Evolutionary conservation across 371 early-diverging fungal genomes (phyloP).

Genomic region (Circinella minor): DNA sequence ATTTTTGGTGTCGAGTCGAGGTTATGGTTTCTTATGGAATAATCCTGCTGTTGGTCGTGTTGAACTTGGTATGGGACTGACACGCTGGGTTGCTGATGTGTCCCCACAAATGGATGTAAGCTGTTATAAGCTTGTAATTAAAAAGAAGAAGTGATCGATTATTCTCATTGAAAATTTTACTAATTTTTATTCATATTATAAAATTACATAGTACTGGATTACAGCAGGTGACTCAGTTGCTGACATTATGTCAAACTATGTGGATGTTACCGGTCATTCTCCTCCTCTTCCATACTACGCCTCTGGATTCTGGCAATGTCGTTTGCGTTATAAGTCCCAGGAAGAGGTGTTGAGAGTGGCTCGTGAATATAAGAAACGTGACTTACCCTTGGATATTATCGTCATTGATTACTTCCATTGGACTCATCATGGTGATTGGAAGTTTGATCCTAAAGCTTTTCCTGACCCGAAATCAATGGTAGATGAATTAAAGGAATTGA

Average conservation of each 20-base stretch:
- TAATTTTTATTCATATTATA: background rate
- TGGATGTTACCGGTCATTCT: slow-evolving; percentile 24
- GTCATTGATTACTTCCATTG: slow-evolving; percentile 25
- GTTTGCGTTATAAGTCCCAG: slow-evolving; percentile 21
- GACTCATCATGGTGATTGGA: slow-evolving; percentile 21
- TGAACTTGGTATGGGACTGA: slow-evolving; percentile 20
- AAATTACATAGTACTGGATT: slow-evolving; percentile 18
- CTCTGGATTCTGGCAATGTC: slow-evolving; percentile 27
- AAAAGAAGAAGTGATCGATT: too few species aligned
- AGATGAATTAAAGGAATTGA: slow-evolving; percentile 17
- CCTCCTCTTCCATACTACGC: slow-evolving; percentile 25
- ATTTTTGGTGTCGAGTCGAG: slow-evolving; percentile 21
- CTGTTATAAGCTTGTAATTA: background rate
- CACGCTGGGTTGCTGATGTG: slow-evolving; percentile 24
- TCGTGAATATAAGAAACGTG: slow-evolving; percentile 21
- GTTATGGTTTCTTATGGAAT: slow-evolving; percentile 26
- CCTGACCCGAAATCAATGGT: slow-evolving; percentile 19
- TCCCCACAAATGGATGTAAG: slow-evolving; percentile 21
- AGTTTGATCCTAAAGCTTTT: slow-evolving; percentile 16
- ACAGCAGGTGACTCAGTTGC: slow-evolving; percentile 17
- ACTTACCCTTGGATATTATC: slow-evolving; percentile 18
- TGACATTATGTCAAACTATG: slow-evolving; percentile 25
- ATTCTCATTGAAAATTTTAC: too few species aligned
- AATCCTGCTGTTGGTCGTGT: slow-evolving; percentile 26
- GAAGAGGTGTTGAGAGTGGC: slow-evolving; percentile 21